Evolutionary conservation across 805 yeast species (phyloP).

Genomic region (Metschnikowia orientalis): DNA sequence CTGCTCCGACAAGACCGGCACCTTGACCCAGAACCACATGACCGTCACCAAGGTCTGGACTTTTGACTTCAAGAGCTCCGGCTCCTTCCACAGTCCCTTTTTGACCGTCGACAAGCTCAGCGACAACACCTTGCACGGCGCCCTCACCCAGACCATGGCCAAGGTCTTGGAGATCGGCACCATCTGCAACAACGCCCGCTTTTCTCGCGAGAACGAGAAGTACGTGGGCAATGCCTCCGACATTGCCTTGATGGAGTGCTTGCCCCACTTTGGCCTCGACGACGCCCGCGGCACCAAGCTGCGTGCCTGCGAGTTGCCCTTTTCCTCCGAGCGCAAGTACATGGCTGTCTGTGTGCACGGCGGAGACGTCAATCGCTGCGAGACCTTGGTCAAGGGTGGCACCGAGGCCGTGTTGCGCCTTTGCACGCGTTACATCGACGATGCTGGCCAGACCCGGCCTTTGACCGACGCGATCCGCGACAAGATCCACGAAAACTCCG

Average conservation of each 20-base stretch:
- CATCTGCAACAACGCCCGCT: slow-evolving; percentile 71
- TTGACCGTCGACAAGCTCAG: slow-evolving; percentile 46
- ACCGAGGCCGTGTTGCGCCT: slow-evolving; percentile 63
- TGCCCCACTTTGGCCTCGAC: slow-evolving; percentile 63
- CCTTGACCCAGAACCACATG: slow-evolving; percentile 88
- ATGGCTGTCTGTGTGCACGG: slow-evolving; percentile 76
- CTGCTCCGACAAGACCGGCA: slow-evolving; percentile 89
- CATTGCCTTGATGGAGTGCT: slow-evolving; percentile 77
- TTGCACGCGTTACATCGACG: slow-evolving; percentile 56
- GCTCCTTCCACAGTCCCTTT: slow-evolving; percentile 35
- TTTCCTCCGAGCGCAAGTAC: slow-evolving; percentile 77
- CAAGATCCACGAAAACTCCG: slow-evolving; percentile 54
- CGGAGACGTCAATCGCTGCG: slow-evolving; percentile 54
- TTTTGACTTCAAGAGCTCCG: slow-evolving; percentile 47
- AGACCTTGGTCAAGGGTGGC: slow-evolving; percentile 85
- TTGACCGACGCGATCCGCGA: slow-evolving; percentile 48
- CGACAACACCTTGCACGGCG: slow-evolving; percentile 37
- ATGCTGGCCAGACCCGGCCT: slow-evolving; percentile 56
- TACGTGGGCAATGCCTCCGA: slow-evolving; percentile 93
- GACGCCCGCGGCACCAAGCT: slow-evolving; percentile 61
- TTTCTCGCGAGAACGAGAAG: slow-evolving; percentile 61
- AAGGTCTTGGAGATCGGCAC: slow-evolving; percentile 61
- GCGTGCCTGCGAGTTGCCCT: slow-evolving; percentile 73
- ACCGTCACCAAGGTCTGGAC: slow-evolving; percentile 84
- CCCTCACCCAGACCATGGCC: slow-evolving; percentile 51